A percentile compares a stretch with the other conserved stretches of the same genome.
These are phyloP conservation scores for Amanita muscaria DNA, from an alignment of 768 basidiomycete species.

Conservation along the genomic window DNA sequence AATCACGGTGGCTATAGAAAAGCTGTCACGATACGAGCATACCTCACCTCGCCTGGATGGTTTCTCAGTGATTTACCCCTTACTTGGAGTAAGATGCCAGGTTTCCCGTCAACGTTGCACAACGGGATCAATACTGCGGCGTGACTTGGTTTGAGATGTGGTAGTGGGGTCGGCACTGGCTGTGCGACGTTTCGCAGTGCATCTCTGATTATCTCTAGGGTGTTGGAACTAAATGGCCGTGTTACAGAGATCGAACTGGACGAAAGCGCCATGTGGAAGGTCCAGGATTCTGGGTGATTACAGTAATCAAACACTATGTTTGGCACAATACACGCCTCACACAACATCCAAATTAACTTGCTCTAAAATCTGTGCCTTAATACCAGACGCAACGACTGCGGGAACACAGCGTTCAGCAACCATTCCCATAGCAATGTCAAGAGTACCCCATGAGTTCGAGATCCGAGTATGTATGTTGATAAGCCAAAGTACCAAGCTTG, in stretches of 20 bases:
- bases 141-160: slow-evolving; percentile 22
- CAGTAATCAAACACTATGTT: too few species aligned
- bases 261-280: neutral
- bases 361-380: too few species aligned
- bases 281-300: neutral
- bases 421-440: too few species aligned
- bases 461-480: too few species aligned
- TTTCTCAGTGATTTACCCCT: slow-evolving; percentile 52
- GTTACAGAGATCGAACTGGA: slow-evolving; percentile 15
- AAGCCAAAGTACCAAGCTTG: too few species aligned
- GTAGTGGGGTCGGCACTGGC: slow-evolving; percentile 7
- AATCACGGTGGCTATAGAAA: neutral
- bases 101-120: slow-evolving; percentile 60
- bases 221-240: slow-evolving; percentile 31
- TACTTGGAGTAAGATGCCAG: slow-evolving; percentile 67
- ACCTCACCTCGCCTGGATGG: slow-evolving; percentile 85
- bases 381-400: too few species aligned
- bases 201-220: slow-evolving; percentile 23
- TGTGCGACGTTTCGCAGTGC: slow-evolving; percentile 12
- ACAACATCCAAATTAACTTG: too few species aligned
- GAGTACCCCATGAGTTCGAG: too few species aligned
- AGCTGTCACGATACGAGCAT: slow-evolving; percentile 3
- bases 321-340: neutral
- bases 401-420: too few species aligned
- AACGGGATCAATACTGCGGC: slow-evolving; percentile 73